phyloP scores from a whole-genome alignment of 176 grass and related monocot species.

The Alloteropsis semialata region DNA sequence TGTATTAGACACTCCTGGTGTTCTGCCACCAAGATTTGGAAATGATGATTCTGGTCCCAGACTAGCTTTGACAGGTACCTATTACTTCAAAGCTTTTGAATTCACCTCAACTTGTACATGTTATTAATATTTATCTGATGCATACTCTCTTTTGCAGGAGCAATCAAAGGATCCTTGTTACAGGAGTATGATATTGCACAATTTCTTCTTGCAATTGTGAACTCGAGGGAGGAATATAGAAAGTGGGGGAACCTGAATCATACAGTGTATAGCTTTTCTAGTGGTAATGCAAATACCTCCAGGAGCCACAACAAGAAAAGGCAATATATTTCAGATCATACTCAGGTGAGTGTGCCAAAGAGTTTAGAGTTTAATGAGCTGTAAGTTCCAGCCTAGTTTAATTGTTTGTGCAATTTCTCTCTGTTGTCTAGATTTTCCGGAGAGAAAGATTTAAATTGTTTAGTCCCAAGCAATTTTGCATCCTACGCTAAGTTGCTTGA shows the following conservation, averaged over 20 bases:
- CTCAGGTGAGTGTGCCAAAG: conserved; percentile 37
- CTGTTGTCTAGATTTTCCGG: not conserved
- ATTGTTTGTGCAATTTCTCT: not conserved
- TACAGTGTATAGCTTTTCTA: conserved; percentile 6
- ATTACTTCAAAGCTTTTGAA: conserved; percentile 19
- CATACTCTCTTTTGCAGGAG: conserved; percentile 40
- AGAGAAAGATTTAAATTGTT: not conserved
- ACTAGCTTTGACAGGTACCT: conserved; percentile 63
- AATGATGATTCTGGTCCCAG: conserved; percentile 37
- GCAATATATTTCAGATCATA: conserved; percentile 76
- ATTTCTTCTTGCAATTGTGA: conserved; percentile 59
- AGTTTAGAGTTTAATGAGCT: not conserved
- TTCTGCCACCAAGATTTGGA: conserved; percentile 45
- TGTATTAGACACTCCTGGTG: conserved; percentile 66
- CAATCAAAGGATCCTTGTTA: conserved; percentile 63
- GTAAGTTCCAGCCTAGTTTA: not conserved
- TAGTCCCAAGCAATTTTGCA: not conserved
- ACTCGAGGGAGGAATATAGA: conserved; percentile 43
- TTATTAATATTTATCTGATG: conserved; percentile 26
- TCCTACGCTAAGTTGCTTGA: not conserved
- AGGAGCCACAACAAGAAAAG: conserved; percentile 24
- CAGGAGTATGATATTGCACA: conserved; percentile 41
- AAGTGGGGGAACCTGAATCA: conserved; percentile 48
- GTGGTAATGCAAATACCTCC: not conserved
- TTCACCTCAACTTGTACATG: not conserved